These are phyloP conservation scores for Canavalia ensiformis DNA, from an alignment of 306 rosid genomes.

Conservation along the genomic window DNA sequence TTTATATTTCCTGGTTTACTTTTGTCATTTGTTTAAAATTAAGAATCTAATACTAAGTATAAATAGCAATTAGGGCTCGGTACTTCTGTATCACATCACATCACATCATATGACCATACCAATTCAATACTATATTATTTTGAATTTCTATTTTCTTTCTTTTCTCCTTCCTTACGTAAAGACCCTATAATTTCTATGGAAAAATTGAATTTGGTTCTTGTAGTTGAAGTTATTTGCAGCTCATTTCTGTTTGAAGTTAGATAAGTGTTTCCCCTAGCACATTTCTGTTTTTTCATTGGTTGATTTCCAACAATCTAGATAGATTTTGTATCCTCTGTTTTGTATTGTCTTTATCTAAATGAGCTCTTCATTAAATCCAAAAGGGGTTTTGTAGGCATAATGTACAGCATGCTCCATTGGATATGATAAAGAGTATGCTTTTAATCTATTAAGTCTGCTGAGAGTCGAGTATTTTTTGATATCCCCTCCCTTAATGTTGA, in stretches of 20 bases:
- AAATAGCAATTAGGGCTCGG: background rate
- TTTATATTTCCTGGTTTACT: no score
- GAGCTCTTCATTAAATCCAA: no score
- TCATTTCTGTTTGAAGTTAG: background rate
- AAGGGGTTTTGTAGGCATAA: background rate
- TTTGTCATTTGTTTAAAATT: no score
- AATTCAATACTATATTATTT: no score
- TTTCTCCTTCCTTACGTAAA: background rate
- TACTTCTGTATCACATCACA: background rate
- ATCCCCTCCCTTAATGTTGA: background rate
- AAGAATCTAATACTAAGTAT: background rate
- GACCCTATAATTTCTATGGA: background rate
- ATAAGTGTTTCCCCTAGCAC: no score
- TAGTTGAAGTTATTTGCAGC: background rate
- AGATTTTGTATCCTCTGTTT: no score
- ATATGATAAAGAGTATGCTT: background rate
- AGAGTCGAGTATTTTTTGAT: background rate
- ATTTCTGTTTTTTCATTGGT: no score
- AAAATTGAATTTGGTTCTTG: background rate
- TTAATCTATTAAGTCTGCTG: background rate
- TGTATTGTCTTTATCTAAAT: no score
- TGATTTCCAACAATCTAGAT: no score
- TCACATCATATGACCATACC: no score
- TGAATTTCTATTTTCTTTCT: no score
- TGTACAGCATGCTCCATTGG: background rate